Evolutionary conservation across 371 early-diverging fungal genomes (phyloP).

Genomic region (Nematocida major): DNA sequence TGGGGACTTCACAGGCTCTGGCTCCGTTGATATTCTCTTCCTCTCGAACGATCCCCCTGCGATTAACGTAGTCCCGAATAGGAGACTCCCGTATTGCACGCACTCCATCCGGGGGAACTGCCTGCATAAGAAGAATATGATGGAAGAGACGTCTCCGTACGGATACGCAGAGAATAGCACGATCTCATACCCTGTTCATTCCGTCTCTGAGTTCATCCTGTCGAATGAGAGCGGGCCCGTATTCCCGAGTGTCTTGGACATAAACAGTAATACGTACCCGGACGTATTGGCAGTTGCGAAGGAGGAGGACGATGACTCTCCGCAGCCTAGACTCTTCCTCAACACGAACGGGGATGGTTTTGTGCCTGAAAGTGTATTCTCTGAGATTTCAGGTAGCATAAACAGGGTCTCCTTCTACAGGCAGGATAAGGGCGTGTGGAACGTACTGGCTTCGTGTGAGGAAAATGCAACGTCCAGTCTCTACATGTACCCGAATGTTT

Average conservation of each 20-base stretch:
- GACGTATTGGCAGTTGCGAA: constrained; percentile 1
- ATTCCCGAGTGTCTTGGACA: constrained; percentile 37
- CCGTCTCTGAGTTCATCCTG: constrained; percentile 1
- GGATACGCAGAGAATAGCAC: not conserved
- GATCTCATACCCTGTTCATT: not conserved
- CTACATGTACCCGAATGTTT: constrained; percentile 27
- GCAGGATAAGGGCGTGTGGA: constrained; percentile 7
- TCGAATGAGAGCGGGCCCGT: constrained; percentile 4
- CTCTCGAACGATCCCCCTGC: constrained; percentile 16
- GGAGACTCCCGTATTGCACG: constrained; percentile 20
- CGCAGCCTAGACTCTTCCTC: constrained; percentile 3
- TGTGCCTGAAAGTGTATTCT: not conserved
- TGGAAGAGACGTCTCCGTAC: not conserved
- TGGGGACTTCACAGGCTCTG: constrained; percentile 54
- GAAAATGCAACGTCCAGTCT: constrained; percentile 1
- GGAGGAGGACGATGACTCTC: not conserved
- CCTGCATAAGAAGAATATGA: not conserved
- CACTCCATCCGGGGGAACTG: not conserved
- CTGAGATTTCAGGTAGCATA: not conserved
- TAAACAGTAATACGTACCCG: constrained; percentile 44
- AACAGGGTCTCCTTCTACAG: not conserved
- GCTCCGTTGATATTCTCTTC: constrained; percentile 50
- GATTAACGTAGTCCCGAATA: constrained; percentile 26
- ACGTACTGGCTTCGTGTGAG: constrained; percentile 16
- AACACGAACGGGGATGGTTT: constrained; percentile 25